A percentile compares a stretch with the other conserved stretches of the same genome.
phyloP scores from a whole-genome alignment of 1,139 yeast genomes.

The Suhomyces bokatorum region DNA sequence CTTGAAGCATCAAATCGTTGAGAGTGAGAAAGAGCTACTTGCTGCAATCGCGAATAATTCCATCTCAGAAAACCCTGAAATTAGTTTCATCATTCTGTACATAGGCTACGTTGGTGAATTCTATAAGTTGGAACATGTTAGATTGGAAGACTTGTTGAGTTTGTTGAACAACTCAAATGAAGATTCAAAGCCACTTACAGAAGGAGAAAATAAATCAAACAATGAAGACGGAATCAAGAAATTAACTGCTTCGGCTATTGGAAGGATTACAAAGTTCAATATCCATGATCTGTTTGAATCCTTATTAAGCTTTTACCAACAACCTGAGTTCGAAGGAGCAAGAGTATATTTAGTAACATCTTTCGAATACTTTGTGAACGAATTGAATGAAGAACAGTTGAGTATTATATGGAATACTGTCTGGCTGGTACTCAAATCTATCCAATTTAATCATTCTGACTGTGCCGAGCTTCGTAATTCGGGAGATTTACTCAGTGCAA shows the following conservation, averaged over 20 bases:
- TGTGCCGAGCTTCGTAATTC: constrained; percentile 19
- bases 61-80: constrained; percentile 13
- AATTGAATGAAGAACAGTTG: constrained; percentile 8
- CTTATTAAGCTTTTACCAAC: constrained; percentile 12
- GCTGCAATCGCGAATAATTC: constrained; percentile 24
- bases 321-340: constrained; percentile 9
- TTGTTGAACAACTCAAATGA: constrained; percentile 13
- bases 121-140: constrained; percentile 9
- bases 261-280: constrained; percentile 47
- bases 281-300: constrained; percentile 24
- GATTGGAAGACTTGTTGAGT: constrained; percentile 8
- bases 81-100: constrained; percentile 37
- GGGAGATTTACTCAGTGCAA: constrained; percentile 18
- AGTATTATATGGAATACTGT: constrained; percentile 16
- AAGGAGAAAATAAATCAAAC: constrained; percentile 15
- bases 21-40: constrained; percentile 32
- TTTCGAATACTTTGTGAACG: constrained; percentile 12
- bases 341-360: constrained; percentile 15
- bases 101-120: constrained; percentile 48
- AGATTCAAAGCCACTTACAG: constrained; percentile 8
- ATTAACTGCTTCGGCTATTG: constrained; percentile 56
- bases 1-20: constrained; percentile 29
- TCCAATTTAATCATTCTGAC: constrained; percentile 14
- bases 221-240: constrained; percentile 41
- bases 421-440: constrained; percentile 13